Base-by-base conservation (phyloP, 2,329 filamentous ascomycete genomes). In the Helotiales sp. region DNA sequence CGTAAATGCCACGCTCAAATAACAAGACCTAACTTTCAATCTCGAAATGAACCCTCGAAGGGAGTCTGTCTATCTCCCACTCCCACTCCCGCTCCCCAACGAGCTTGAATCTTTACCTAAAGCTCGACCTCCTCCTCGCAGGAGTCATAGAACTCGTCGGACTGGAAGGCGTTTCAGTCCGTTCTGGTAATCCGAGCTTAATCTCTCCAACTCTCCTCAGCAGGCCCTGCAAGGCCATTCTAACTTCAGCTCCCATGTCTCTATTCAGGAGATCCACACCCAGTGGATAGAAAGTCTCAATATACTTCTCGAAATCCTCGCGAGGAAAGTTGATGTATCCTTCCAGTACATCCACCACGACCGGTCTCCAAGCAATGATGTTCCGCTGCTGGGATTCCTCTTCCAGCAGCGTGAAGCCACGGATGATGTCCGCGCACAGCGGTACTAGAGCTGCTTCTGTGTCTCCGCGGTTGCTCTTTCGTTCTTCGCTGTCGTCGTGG, bases 321-420 rank as follows among this genome's bases (percentile, higher is more conserved):
- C 87, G 85, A 0, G 93, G 92, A 81, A 98, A 97, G 6, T 88
- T 90, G 0, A 90, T 89, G 78, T 95, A 98, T 1, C 96, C 96
- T 76, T 99, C 95, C 10, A 99, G 84, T 8, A 99, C 96, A 77
- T 97, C 96, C 20, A 99, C 93, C 1, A 99, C 96, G 0, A 99
- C 96, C 0, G 96, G 96, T 20, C 96, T 86, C 96, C 96, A 99
- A 0, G 96, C 97, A 28, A 96, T 88, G 64, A 99, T 97, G 79
- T 99, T 99, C 64, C 96, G 87, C 77, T 98, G 94, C 80, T 99
- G 96, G 30, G 93, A 96, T 77, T 99, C 96, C 78, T 97, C 94
- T 76, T 98, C 96, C 2, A 99, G 88, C 3, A 86, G 84, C 11
- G 93, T 89, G 79, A 97, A 99, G 15, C 90, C 91, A 43, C 88